These are phyloP conservation scores for Nigrospora osmanthi DNA, from an alignment of 2,329 filamentous ascomycete species.

Conservation along the genomic window DNA sequence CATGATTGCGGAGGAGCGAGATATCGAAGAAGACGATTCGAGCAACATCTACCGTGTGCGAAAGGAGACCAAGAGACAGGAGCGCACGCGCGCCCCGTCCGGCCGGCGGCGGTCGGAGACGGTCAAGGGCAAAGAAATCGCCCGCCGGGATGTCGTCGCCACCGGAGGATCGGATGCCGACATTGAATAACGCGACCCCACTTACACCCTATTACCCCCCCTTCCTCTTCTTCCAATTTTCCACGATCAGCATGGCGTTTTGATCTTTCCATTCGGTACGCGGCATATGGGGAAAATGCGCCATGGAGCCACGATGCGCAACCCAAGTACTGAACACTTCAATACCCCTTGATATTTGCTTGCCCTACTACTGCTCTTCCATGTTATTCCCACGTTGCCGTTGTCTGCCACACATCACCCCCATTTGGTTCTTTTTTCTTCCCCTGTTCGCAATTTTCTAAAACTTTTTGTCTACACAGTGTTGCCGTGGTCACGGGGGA, in stretches of 20 bases:
- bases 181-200: background rate
- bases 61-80: slow-evolving; percentile 1
- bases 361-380: no score
- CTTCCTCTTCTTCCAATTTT: no score
- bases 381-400: no score
- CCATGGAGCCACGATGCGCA: no score
- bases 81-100: background rate
- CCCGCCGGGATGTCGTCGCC: background rate
- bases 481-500: background rate
- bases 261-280: no score
- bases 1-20: slow-evolving; percentile 2
- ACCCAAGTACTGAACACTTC: no score
- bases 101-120: background rate
- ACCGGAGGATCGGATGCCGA: background rate
- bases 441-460: background rate
- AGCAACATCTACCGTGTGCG: background rate
- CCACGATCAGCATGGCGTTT: no score
- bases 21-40: background rate
- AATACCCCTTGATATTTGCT: background rate
- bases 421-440: background rate
- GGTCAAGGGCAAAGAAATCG: background rate
- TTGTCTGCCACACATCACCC: no score
- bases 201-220: no score
- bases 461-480: background rate
- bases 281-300: no score